phyloP scores from a whole-genome alignment of 768 basidiomycete genomes.

The Hericium rajendrae region DNA sequence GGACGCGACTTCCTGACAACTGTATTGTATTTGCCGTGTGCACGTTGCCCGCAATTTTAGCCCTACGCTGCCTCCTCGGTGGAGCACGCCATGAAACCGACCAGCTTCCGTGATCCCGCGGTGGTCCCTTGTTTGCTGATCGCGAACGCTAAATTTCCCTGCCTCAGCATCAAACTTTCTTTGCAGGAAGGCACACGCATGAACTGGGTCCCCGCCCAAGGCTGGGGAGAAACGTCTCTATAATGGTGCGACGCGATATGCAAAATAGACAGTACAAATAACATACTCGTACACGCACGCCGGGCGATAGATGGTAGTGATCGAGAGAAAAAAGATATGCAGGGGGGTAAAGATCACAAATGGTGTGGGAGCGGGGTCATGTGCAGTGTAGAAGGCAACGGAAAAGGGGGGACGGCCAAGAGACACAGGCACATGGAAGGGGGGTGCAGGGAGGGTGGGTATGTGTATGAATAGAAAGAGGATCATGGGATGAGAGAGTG shows the following conservation, averaged over 20 bases:
- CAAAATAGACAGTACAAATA: conserved; percentile 16
- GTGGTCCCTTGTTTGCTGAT: too few relatives aligned
- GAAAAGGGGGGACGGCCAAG: background rate
- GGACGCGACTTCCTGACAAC: too few relatives aligned
- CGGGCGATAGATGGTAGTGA: conserved; percentile 1
- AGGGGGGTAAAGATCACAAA: background rate
- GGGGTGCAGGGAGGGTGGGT: background rate
- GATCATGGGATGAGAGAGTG: background rate
- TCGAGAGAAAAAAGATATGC: conserved; percentile 7
- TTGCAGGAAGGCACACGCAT: too few relatives aligned
- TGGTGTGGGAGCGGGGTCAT: background rate
- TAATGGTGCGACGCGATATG: conserved; percentile 1
- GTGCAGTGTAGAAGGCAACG: background rate
- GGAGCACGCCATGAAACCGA: too few relatives aligned
- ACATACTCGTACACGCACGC: conserved; percentile 13
- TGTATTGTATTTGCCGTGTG: too few relatives aligned
- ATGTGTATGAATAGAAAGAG: background rate
- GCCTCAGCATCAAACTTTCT: too few relatives aligned
- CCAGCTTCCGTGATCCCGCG: too few relatives aligned
- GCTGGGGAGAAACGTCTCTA: conserved; percentile 2
- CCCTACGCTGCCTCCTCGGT: too few relatives aligned
- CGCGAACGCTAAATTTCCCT: too few relatives aligned
- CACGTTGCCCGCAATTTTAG: too few relatives aligned
- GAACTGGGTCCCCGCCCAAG: too few relatives aligned
- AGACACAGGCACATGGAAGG: background rate